These are phyloP conservation scores for Sclerotinia sclerotiorum DNA, from an alignment of 2,329 filamentous ascomycete species.

Conservation along the genomic window DNA sequence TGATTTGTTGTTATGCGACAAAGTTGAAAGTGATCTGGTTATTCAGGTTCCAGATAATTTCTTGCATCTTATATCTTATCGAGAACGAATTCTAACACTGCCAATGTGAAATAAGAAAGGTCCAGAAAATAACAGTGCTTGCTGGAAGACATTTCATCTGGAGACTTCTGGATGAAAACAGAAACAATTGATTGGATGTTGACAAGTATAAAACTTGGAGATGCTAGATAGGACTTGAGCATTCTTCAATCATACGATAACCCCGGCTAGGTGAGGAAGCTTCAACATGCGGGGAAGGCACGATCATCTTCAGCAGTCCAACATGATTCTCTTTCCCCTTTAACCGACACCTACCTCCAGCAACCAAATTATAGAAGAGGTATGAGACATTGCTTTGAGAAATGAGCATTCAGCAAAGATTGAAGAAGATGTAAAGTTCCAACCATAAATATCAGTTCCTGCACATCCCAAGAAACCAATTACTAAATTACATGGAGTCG, in stretches of 20 bases:
- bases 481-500: background rate
- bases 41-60: background rate
- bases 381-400: background rate
- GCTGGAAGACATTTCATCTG: background rate
- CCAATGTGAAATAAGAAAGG: background rate
- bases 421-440: background rate
- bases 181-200: background rate
- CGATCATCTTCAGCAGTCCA: background rate
- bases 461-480: background rate
- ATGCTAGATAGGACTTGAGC: background rate
- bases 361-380: background rate
- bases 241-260: constrained; percentile 1
- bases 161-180: background rate
- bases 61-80: background rate
- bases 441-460: background rate
- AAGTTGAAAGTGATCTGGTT: background rate
- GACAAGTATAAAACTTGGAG: background rate
- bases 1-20: background rate
- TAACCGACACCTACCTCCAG: background rate
- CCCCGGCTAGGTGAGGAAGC: background rate
- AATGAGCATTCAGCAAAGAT: background rate
- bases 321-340: background rate
- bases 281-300: background rate
- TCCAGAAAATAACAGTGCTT: background rate
- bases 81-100: background rate